Evolutionary conservation across 73 alveolate genomes (phyloP), one percentile per base, ranked within the genome.

Genomic region (Symbiodinium pilosum): DNA sequence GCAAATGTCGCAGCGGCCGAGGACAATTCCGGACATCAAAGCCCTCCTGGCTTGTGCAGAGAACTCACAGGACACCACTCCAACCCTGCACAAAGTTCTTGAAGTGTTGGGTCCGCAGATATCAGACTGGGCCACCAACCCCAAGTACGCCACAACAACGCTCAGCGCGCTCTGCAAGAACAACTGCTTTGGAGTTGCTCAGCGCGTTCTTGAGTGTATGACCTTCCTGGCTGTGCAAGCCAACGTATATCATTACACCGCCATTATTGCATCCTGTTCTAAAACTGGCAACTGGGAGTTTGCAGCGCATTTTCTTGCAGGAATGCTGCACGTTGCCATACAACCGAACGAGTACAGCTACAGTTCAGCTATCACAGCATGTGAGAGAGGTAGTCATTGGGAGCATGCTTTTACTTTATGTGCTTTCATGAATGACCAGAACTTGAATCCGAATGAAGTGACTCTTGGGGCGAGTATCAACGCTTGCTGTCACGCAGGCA

Each of bases 391-490:
- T n/a, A 28, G 41, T 64, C 81, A 64, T 34, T 64, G 81, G 81
- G 1, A 28, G 3, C 81, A 38, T 64, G 81, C 81, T 24, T 38
- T 64, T 64, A 14, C 5, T 4, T 5, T 64, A 2, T 64, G 81
- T 28, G 81, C 81, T 9, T 14, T 24, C 39, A 64, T 64, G 81
- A 64, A n/a, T 14, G 81, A 64, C 38, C 6, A 14, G 14, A 28
- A 32, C 38, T 24, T 64, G 81, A 1, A 9, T 21, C 89, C 89
- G 39, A 91, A 91, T 43, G 97, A 91, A 40, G 97, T 91, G 41
- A 91, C 97, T 9, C 81, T 68, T 12, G 97, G 97, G 30, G 97
- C 97, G 51, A 91, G 97, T 88, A 69, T 91, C 97, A 91, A 43
- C n/a, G 71, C 97, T 18, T 91, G 97, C 40, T 87, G 89, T 41